Conservation (phyloP, 257 asterid species). For the Schizonepeta tenuifolia region DNA sequence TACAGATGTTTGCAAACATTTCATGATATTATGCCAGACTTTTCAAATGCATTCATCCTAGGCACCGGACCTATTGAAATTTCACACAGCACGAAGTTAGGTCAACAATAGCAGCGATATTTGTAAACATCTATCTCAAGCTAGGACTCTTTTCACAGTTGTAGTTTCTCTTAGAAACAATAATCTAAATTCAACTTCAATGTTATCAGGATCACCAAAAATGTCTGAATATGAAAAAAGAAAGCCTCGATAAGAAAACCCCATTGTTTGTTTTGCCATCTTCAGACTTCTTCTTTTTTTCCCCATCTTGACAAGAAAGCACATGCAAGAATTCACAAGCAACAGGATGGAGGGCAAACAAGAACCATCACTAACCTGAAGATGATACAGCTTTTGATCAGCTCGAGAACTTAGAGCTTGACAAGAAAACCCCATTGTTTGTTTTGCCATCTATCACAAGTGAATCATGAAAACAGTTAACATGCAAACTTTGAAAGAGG, state of each 20-base stretch:
- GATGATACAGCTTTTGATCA: constrained; percentile 98
- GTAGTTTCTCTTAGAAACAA: background rate
- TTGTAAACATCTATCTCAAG: background rate
- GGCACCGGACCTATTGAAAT: background rate
- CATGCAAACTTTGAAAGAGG: constrained; percentile 12
- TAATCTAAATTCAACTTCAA: constrained; percentile 13
- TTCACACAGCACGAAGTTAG: background rate
- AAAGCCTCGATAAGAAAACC: background rate
- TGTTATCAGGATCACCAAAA: background rate
- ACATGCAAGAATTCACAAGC: constrained; percentile 9
- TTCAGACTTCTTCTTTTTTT: too few species aligned
- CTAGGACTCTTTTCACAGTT: background rate
- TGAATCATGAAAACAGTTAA: constrained; percentile 32
- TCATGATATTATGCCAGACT: background rate
- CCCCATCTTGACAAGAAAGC: background rate
- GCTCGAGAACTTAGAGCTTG: constrained; percentile 83
- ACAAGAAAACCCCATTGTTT: constrained; percentile 96
- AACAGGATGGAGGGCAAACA: constrained; percentile 17
- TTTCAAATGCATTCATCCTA: background rate
- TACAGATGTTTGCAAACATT: too few species aligned
- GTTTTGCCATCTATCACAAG: constrained; percentile 86
- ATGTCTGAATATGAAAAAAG: background rate
- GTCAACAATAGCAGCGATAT: constrained; percentile 3
- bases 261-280: too few species aligned
- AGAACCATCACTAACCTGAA: constrained; percentile 66